Evolutionary conservation across 768 basidiomycete species (phyloP), one percentile per base, ranked within the genome.

Genomic region (Mycena olivaceomarginata): DNA sequence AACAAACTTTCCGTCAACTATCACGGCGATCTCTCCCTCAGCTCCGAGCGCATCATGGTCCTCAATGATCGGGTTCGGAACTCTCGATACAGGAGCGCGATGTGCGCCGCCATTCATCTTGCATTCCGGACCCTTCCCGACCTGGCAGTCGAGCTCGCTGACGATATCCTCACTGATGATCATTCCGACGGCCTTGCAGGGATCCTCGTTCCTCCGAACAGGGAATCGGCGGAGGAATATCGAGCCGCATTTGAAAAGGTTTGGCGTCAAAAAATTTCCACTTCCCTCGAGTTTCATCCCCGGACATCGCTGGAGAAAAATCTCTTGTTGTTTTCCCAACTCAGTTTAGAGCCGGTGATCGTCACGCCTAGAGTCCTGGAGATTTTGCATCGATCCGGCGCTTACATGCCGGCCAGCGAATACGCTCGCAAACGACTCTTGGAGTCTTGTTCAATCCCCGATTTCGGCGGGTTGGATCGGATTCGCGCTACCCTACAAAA

Each of bases 1-100:
- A 60, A 70, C 56, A 18, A 16, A 3, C 16, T 76, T 12, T 70
- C 63, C 6, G 6, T 76, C 53, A 76, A 76, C 68, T 76, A 76
- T 22, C 69, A 71, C 64, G 75, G 75, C 13, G 40, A 70, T 18
- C 64, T 76, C 20, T 59, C 37, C n/a, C 41, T 76, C 25, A 65
- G 40, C 43, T 59, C 75, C 3, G 74, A 75, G 22, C 60, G 74
- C 1, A 5, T 66, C 16, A 39, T 40, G 48, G 68, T 75, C 2
- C 31, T 6, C 8, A 65, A 43, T 4, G 74, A 75, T 25, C 5
- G 10, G 22, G 6, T 37, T 31, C 31, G 31, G 22, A 40, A 41
- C 10, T 22, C 22, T 3, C 16, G 43, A 3, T 75, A 70, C 31
- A 43, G n/a, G 16, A 20, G 1, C 2, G 63, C 37, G 2, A 4